A percentile compares a stretch with the other conserved stretches of the same genome.
phyloP scores from a whole-genome alignment of 177 flowering plant species.

The Vitis hybrid region DNA sequence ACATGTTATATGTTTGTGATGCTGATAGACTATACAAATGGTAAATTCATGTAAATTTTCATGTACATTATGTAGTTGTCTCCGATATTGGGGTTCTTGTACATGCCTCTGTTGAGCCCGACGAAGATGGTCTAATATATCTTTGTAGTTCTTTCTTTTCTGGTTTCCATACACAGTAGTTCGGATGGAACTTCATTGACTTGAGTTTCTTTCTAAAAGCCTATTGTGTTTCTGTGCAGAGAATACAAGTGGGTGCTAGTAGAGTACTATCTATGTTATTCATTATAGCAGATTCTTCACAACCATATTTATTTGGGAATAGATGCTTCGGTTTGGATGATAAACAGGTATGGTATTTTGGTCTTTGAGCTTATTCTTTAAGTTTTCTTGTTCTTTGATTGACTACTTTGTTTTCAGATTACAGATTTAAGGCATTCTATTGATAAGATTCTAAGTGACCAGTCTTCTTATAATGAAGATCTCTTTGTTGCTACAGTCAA shows the following conservation, averaged over 20 bases:
- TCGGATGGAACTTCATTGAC: neutral
- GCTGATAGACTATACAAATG: too few species aligned
- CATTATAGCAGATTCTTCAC: slow-evolving; percentile 41
- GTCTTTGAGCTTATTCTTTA: slow-evolving; percentile 5
- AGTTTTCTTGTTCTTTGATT: neutral
- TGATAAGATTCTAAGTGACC: slow-evolving; percentile 39
- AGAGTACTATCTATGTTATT: slow-evolving; percentile 61
- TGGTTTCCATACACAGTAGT: too few species aligned
- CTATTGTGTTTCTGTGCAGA: slow-evolving; percentile 37
- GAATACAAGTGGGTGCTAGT: slow-evolving; percentile 76
- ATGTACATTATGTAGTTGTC: too few species aligned
- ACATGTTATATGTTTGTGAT: too few species aligned
- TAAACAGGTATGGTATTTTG: slow-evolving; percentile 50
- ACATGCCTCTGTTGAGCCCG: too few species aligned
- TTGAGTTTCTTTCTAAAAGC: slow-evolving; percentile 1
- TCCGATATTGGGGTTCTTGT: too few species aligned
- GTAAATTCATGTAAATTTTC: too few species aligned
- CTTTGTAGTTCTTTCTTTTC: too few species aligned
- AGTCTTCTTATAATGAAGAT: slow-evolving; percentile 50
- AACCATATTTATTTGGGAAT: slow-evolving; percentile 41
- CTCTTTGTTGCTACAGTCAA: slow-evolving; percentile 52
- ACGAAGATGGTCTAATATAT: too few species aligned
- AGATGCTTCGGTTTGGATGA: slow-evolving; percentile 63
- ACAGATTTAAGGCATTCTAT: slow-evolving; percentile 44
- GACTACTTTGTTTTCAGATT: slow-evolving; percentile 43